Evolutionary conservation across 2,329 filamentous ascomycete genomes (phyloP), one percentile per base, ranked within the genome.

Genomic region (Aspergillus transmontanensis): DNA sequence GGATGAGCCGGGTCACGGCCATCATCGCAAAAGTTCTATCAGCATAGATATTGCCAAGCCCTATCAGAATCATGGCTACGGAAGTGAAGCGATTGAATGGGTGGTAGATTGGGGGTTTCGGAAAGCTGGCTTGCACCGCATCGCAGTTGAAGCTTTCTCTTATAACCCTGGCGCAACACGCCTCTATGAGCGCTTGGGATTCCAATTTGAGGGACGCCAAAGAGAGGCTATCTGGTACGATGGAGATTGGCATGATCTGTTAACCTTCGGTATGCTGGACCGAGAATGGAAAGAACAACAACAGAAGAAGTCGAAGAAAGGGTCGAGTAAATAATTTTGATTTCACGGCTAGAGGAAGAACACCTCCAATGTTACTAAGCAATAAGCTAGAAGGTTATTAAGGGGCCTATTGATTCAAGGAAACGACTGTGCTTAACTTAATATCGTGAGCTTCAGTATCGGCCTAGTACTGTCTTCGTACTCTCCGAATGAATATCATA

Each of bases 51-150:
- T 66, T 23, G 59, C 53, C 3, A 28, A 53, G 12, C 55, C 28
- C 6, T 57, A 53, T 11, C 63, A 59, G 2, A 57, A 58, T 0
- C 34, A 56, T 6, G 65, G 65, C 10, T 66, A 62, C 34, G 65
- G 65, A 6, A 59, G 63, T 10, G 65, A 67, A 54, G 63, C 65
- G 16, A 66, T 67, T 10, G 54, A 64, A 9, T 67, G 65, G 65
- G 57, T 34, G 6, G 19, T 67, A 21, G 58, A 66, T 16, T 67
- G 65, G 65, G 65, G 58, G 10, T 67, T 67, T 46, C 56, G 34
- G 23, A 36, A 57, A 28, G 53, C 23, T 32, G 65, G 58, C 4
- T 23, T 64, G 30, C 65, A 67, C 23, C 62, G 65, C 19, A 57
- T 67, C 7, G 16, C 9, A 1, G 41, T 66, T 11, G 12, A 45